A percentile compares a stretch with the other conserved stretches of the same genome.
Conservation (phyloP, 2,329 filamentous ascomycete species). For the Fusarium marasasianum region DNA sequence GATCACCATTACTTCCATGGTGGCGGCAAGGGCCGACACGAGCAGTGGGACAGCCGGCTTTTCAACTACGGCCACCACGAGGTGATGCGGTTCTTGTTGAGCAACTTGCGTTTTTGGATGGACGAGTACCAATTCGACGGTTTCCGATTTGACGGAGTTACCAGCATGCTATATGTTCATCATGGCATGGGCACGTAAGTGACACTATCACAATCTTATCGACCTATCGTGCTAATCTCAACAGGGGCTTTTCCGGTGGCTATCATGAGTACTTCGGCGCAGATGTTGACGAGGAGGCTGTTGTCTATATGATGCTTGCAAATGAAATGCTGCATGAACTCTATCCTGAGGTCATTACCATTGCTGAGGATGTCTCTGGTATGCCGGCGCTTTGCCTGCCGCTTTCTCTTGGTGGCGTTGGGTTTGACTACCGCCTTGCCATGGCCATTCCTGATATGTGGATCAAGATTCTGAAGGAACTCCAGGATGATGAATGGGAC, state of each 20-base stretch:
- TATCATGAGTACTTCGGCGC: slow-evolving; percentile 98
- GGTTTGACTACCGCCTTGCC: slow-evolving; percentile 95
- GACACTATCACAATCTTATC: not conserved
- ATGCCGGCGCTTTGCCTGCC: slow-evolving; percentile 97
- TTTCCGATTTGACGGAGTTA: slow-evolving; percentile 97
- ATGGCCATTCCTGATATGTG: slow-evolving; percentile 99
- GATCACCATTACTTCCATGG: slow-evolving; percentile 97
- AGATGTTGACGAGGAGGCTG: slow-evolving; percentile 88
- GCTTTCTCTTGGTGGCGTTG: slow-evolving; percentile 86
- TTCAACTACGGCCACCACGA: slow-evolving; percentile 98
- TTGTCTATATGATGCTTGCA: slow-evolving; percentile 94
- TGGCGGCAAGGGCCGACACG: slow-evolving; percentile 84
- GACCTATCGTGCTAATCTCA: slow-evolving; percentile 7
- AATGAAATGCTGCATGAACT: slow-evolving; percentile 95
- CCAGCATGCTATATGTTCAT: slow-evolving; percentile 96
- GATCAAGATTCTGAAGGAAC: slow-evolving; percentile 98
- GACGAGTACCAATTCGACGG: slow-evolving; percentile 97
- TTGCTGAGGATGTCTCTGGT: slow-evolving; percentile 96
- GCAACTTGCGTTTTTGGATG: slow-evolving; percentile 99
- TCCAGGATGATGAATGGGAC: slow-evolving; percentile 91
- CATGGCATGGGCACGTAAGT: slow-evolving; percentile 96
- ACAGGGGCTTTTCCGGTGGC: slow-evolving; percentile 91
- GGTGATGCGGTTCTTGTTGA: slow-evolving; percentile 93
- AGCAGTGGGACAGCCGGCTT: slow-evolving; percentile 93
- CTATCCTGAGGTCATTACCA: slow-evolving; percentile 87